Percentiles rank a stretch among this genome's conserved stretches.
phyloP scores from a whole-genome alignment of 1,139 yeast species.

The Entelexis sorbosivorans region DNA sequence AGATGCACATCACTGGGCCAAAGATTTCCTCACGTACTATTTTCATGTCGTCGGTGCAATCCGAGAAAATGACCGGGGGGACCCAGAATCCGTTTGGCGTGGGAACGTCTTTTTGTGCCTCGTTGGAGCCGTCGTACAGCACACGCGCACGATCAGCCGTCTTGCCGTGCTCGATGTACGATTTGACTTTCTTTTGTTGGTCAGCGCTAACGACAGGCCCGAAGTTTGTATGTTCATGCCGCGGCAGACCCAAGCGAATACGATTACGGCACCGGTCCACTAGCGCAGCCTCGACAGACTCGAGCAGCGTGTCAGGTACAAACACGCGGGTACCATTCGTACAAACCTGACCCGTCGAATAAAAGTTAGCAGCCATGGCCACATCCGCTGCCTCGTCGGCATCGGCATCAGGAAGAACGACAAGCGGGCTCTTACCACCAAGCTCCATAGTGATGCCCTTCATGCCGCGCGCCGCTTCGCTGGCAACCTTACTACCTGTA shows the following conservation, averaged over 20 bases:
- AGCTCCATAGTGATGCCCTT: conserved; percentile 65
- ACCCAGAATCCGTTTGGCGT: conserved; percentile 16
- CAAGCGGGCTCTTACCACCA: conserved; percentile 79
- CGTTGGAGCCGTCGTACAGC: conserved; percentile 10
- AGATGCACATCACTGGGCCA: conserved; percentile 19
- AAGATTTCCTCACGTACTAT: conserved; percentile 17
- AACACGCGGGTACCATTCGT: conserved; percentile 76
- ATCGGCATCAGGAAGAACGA: conserved; percentile 65
- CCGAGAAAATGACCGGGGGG: conserved; percentile 17
- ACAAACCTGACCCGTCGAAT: conserved; percentile 81
- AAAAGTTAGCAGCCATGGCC: conserved; percentile 54
- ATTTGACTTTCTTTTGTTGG: conserved; percentile 12
- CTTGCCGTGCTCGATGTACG: conserved; percentile 15
- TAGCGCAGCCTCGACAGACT: conserved; percentile 46
- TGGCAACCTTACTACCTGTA: conserved; percentile 62
- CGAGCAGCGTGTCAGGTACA: conserved; percentile 66
- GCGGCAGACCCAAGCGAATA: conserved; percentile 15
- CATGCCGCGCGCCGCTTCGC: conserved; percentile 46
- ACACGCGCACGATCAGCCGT: conserved; percentile 12
- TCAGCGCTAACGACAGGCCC: conserved; percentile 16
- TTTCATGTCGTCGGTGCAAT: conserved; percentile 16
- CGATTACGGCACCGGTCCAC: conserved; percentile 33
- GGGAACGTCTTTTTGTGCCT: background rate
- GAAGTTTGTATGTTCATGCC: conserved; percentile 12
- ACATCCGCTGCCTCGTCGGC: conserved; percentile 49